Evolutionary conservation across 768 basidiomycete genomes (phyloP), one percentile per base, ranked within the genome.

Genomic region (Auriscalpium orientale): DNA sequence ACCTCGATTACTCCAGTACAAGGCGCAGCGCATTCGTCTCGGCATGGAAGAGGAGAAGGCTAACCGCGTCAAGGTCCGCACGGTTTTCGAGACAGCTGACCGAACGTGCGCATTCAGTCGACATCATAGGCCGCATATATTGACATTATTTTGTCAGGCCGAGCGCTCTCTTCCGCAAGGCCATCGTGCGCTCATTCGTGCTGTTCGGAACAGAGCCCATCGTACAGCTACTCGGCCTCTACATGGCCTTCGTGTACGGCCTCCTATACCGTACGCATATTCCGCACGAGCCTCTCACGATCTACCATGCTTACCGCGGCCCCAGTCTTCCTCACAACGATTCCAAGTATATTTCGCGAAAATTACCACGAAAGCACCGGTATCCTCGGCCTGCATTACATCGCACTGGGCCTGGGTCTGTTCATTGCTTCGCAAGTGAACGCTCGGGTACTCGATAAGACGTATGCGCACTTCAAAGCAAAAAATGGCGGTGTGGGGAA

Each of bases 161-260:
- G 81, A 64, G 72, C 61, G 49, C 64, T 0, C 74, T 89, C 36
- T 70, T 91, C 56, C 46, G 58, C 0, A 78, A 71, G 56, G 76
- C 86, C 0, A 68, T 91, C 21, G 68, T 74, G 11, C 78, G 89
- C 18, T 91, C 91, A 0, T 87, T 92, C 70, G 63, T 68, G 5
- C 65, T 91, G 11, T 85, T 89, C 54, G 63, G 53, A 0, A 63
- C 63, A 5, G 89, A 91, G 64, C 79, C 83, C 1, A 87, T 90
- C 61, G 72, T 87, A 18, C 85, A 87, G 62, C 66, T 87, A 2
- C 69, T 90, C 9, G 82, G 83, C 0, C 3, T 82, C 0, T 90
- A 88, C 58, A 80, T 87, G 77, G 82, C 85, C 0, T 82, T 87
- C 58, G 64, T 86, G 13, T 91, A 85, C 56, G 89, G 55, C 22